Evolutionary conservation across 495 filamentous ascomycete species (phyloP).

Genomic region (Xylaria scruposa): DNA sequence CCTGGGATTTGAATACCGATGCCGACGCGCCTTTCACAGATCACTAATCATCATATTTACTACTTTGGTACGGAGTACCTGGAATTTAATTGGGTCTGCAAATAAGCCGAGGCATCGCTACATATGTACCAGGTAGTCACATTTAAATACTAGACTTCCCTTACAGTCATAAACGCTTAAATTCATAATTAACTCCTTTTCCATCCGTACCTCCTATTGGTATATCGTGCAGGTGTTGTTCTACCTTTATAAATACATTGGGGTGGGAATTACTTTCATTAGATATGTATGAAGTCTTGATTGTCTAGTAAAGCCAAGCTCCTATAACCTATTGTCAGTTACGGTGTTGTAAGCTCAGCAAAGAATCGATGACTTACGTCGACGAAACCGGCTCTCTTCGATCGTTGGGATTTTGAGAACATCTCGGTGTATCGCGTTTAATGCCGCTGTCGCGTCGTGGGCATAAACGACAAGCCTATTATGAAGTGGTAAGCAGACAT

Average conservation of each 20-base stretch:
- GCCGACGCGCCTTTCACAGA: slow-evolving; percentile 5
- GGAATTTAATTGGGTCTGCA: not conserved
- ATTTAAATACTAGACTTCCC: not conserved
- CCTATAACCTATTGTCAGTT: slow-evolving; percentile 11
- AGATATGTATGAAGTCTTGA: not conserved
- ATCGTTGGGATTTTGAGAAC: slow-evolving; percentile 48
- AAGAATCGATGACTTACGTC: slow-evolving; percentile 33
- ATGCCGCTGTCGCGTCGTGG: slow-evolving; percentile 45
- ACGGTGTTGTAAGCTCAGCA: not conserved
- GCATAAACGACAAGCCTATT: slow-evolving; percentile 46
- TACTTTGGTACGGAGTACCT: not conserved
- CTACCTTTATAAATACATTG: not conserved
- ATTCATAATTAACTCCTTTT: not conserved
- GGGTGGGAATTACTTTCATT: not conserved
- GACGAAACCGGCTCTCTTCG: slow-evolving; percentile 42
- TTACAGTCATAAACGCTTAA: not conserved
- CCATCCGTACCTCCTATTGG: not conserved
- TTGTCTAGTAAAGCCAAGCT: slow-evolving; percentile 25
- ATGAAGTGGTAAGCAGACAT: slow-evolving; percentile 3
- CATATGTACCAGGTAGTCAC: too few species aligned
- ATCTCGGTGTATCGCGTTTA: slow-evolving; percentile 49
- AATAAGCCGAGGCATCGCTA: slow-evolving; percentile 17
- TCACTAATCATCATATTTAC: slow-evolving; percentile 22
- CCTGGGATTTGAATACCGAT: not conserved
- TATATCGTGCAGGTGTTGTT: not conserved